Conservation (phyloP, 352 stramenopile genomes). For the Globisporangium paddicum region DNA sequence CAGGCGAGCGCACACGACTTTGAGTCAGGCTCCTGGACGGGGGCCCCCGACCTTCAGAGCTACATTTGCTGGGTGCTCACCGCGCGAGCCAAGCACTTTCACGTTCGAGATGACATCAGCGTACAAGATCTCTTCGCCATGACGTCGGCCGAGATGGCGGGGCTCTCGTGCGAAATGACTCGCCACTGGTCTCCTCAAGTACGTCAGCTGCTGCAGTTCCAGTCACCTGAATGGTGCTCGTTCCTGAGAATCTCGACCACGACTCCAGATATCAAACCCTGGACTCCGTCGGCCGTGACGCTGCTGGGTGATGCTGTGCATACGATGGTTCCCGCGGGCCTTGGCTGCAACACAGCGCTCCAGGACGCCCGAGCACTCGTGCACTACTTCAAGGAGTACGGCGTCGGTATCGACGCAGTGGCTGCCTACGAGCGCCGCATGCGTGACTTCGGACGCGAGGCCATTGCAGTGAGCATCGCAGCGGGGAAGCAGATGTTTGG, state of each 20-base stretch:
- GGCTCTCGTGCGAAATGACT: constrained; percentile 47
- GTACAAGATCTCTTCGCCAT: constrained; percentile 46
- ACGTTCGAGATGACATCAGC: constrained; percentile 24
- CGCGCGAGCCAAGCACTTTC: constrained; percentile 38
- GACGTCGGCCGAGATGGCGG: constrained; percentile 33
- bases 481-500: constrained; percentile 45
- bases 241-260: constrained; percentile 62
- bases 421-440: constrained; percentile 48
- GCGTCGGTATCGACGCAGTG: constrained; percentile 42
- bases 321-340: constrained; percentile 51
- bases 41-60: constrained; percentile 30
- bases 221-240: constrained; percentile 43
- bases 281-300: constrained; percentile 45
- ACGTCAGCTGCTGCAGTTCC: constrained; percentile 36
- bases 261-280: constrained; percentile 36
- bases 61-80: constrained; percentile 69
- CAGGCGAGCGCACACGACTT: constrained; percentile 26
- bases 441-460: constrained; percentile 37
- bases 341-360: constrained; percentile 50
- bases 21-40: constrained; percentile 4
- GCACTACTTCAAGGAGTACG: constrained; percentile 35
- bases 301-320: constrained; percentile 58
- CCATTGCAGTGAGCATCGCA: constrained; percentile 36
- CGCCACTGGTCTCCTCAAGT: constrained; percentile 38
- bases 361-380: constrained; percentile 44